Conservation (phyloP, 176 grass and related monocot genomes). For the Olyra latifolia region DNA sequence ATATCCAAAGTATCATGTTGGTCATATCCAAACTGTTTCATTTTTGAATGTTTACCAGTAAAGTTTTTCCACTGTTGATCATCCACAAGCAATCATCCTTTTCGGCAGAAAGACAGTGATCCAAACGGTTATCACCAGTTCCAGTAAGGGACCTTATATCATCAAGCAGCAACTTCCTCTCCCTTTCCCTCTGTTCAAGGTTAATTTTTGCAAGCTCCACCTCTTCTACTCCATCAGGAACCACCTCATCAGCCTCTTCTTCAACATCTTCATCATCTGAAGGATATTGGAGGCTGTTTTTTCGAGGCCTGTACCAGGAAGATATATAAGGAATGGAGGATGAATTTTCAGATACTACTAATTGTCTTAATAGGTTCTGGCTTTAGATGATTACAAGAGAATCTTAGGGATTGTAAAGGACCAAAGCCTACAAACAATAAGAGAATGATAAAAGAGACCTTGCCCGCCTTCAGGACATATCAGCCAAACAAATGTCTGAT, state of each 20-base stretch:
- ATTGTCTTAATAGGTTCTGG: conserved; percentile 1
- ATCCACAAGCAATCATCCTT: conserved; percentile 87
- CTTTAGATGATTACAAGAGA: neutral
- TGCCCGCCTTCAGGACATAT: conserved; percentile 4
- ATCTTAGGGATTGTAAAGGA: conserved; percentile 14
- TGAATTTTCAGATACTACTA: conserved; percentile 18
- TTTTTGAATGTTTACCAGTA: conserved; percentile 69
- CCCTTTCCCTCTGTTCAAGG: conserved; percentile 80
- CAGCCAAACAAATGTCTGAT: conserved; percentile 13
- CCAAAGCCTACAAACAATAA: neutral
- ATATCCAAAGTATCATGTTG: conserved; percentile 8
- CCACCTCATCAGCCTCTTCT: conserved; percentile 98
- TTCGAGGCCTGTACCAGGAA: conserved; percentile 68
- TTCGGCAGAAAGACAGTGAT: conserved; percentile 43
- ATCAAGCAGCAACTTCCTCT: conserved; percentile 91
- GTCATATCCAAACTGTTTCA: too few relatives aligned
- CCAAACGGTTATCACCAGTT: conserved; percentile 55
- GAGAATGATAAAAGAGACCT: neutral
- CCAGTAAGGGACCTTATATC: conserved; percentile 76
- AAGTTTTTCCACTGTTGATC: conserved; percentile 61
- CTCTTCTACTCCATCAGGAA: conserved; percentile 99
- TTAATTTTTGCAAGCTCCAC: conserved; percentile 96
- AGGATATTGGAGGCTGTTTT: conserved; percentile 89
- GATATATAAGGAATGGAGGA: conserved; percentile 22
- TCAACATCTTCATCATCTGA: conserved; percentile 98